Base-by-base conservation (phyloP, 1,139 yeast genomes). In the Zygoascus hellenicus region DNA sequence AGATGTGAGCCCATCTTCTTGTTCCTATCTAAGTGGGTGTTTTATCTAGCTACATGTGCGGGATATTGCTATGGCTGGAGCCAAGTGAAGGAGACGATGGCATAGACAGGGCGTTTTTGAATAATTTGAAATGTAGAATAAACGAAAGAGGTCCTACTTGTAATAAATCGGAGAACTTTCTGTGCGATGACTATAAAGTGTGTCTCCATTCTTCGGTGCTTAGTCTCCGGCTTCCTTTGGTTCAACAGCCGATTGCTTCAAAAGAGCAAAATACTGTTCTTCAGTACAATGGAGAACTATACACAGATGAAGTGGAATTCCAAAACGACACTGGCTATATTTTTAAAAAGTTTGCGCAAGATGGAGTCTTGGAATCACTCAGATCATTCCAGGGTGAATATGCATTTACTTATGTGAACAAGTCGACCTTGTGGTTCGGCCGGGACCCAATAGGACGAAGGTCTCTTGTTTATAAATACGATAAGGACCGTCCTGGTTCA, bases 241-340 rank as follows among this genome's bases (percentile, higher is more conserved):
- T 85, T 0, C 56, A 66, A 19, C 97, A 92, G 64, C 96, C 97
- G 0, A 53, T 76, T 9, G 50, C 38, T 3, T 7, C 63, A 62
- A 7, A 22, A 5, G 13, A 63, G 60, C 66, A 58, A 48, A 80
- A 54, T 38, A 10, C 14, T 19, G 58, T 72, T 0, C 55, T 81
- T 13, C 96, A 86, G 59, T 92, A 83, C 66, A 92, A 92, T 62
- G 98, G 97, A 0, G 97, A 90, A 61, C 67, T 89, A 10, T 90
- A 90, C 62, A 81, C 82, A 55, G 59, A 63, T 0, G 81, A 76
- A 33, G 76, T 83, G 30, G 56, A 16, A 48, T 56, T 61, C 1
- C 63, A 63, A 1, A 79, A 78, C 56, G 88, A 82, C 60, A 75
- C 83, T 0, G 64, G 63, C 5, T 75, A 60, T 48, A 64, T 80